Base-by-base conservation (phyloP, 805 yeast species). In the Lipomyces chichibuensis region DNA sequence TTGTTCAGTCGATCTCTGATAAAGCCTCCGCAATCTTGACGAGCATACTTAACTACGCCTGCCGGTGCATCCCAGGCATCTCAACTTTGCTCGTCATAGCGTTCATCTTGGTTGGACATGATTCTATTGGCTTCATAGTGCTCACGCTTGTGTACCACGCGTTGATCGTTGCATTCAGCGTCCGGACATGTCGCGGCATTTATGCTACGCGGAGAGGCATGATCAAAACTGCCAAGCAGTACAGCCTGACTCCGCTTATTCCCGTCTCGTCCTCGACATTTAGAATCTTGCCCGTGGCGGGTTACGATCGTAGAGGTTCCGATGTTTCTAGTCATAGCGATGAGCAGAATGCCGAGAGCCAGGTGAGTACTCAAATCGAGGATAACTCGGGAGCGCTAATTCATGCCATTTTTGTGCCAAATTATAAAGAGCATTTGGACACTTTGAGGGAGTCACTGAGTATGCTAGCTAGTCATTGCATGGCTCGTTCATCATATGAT, bases 321-420 rank as follows among this genome's bases (percentile, higher is more conserved):
- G 46, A 27, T 8, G 33, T 20, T 27, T 27, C 43, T 57, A 27
- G 51, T 13, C 23, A 14, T 17, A 56, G 27, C 62, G 53, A 49
- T 14, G 55, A 7, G 27, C 33, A 32, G 49, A n/a, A 25, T 11
- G 33, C 14, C 33, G 56, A 17, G 32, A 27, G 23, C 17, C 9
- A 7, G 8, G 37, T 39, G 62, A 46, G 20, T 25, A 37, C 17
- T 14, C 25, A 52, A 25, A 29, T 13, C n/a, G 55, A n/a, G 27
- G 33, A 52, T 5, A 29, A 52, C 33, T 14, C 27, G n/a, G 55
- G 33, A 25, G 29, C 35, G 1, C 55, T n/a, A n/a, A 35, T 58
- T 17, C 72, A 71, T 51, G 72, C 71, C 13, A 66, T 71, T 25
- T 37, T 71, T 33, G 46, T 71, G 11, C 73, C 73, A 8, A 68